A percentile compares a stretch with the other conserved stretches of the same genome.
These are phyloP conservation scores for Trichoderma simmonsii DNA, from an alignment of 2,329 filamentous ascomycete species.

Conservation along the genomic window DNA sequence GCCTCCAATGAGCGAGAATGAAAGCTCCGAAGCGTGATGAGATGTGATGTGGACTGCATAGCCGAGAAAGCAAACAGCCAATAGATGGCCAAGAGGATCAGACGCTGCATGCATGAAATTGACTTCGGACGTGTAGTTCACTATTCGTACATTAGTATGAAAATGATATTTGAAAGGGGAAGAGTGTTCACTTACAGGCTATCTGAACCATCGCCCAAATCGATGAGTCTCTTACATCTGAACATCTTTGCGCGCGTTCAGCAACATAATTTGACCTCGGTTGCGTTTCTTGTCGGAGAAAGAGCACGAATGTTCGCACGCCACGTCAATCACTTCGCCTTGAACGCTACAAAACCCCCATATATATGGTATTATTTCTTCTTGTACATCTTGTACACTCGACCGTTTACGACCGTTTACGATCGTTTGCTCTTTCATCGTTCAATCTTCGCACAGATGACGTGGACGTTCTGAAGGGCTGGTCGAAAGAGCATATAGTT, in stretches of 20 bases:
- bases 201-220: not conserved
- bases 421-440: not conserved
- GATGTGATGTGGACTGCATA: not conserved
- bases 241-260: not conserved
- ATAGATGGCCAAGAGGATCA: no score
- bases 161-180: not conserved
- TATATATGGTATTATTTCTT: not conserved
- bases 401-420: no score
- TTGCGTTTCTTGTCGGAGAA: not conserved
- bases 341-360: not conserved
- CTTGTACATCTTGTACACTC: no score
- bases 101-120: not conserved
- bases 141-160: not conserved
- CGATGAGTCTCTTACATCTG: not conserved
- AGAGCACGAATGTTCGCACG: not conserved
- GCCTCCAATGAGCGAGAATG: not conserved
- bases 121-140: not conserved
- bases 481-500: not conserved
- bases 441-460: not conserved
- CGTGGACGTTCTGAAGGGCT: not conserved
- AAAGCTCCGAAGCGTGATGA: not conserved
- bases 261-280: not conserved
- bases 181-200: not conserved
- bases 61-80: not conserved
- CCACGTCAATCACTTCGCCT: not conserved